Conservation (phyloP, 192 early-diverging fungal species). For the Backusella macrospora region DNA sequence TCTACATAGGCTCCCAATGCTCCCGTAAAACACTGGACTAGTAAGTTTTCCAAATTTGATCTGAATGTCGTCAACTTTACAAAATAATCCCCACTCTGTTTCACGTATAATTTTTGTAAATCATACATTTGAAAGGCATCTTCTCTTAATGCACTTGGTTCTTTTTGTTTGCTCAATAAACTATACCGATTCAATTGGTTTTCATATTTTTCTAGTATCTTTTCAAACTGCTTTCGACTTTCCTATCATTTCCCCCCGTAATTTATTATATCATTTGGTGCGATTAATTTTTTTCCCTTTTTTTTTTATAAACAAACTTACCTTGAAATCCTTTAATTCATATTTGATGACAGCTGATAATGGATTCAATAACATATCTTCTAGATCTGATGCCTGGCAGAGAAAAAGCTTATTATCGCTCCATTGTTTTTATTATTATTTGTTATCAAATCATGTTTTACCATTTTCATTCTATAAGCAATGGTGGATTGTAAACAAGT, state of each 20-base stretch:
- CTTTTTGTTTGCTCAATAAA: conserved; percentile 62
- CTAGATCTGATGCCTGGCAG: conserved; percentile 59
- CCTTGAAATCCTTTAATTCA: conserved; percentile 69
- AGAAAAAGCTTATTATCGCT: background rate
- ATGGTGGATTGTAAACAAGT: conserved; percentile 49
- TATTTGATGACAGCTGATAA: conserved; percentile 58
- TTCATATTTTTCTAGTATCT: conserved; percentile 61
- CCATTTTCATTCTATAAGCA: conserved; percentile 52
- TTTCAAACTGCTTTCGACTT: conserved; percentile 47
- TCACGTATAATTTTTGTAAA: conserved; percentile 64
- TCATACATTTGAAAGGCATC: conserved; percentile 74
- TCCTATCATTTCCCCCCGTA: conserved; percentile 34
- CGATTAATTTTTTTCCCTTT: conserved; percentile 13
- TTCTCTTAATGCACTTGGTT: conserved; percentile 66
- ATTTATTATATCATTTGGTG: background rate
- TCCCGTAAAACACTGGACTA: conserved; percentile 51
- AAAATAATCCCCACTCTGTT: conserved; percentile 55
- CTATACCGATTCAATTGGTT: conserved; percentile 61
- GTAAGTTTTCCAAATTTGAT: conserved; percentile 50
- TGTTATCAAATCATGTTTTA: conserved; percentile 15
- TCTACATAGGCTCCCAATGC: conserved; percentile 47
- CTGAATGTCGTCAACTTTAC: conserved; percentile 60
- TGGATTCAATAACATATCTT: conserved; percentile 62
- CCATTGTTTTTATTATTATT: too few species aligned
- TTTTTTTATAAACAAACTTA: conserved; percentile 24